Conservation (phyloP, 78 protist genomes). For the Tieghemostelium lacteum region DNA sequence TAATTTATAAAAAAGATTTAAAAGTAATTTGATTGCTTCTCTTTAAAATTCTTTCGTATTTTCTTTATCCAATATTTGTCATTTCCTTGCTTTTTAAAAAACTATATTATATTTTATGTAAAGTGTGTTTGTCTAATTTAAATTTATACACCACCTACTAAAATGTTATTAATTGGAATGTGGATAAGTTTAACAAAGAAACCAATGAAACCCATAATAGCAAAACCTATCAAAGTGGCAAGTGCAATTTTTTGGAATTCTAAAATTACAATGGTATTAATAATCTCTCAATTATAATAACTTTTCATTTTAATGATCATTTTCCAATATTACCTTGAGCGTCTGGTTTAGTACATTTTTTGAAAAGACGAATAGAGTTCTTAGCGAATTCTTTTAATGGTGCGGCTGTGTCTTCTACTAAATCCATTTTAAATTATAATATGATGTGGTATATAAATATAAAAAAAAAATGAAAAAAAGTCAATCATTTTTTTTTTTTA, state of each 20-base stretch:
- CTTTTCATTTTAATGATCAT: no score
- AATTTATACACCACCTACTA: conserved; percentile 84
- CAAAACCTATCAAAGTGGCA: conserved; percentile 93
- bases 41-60: no score
- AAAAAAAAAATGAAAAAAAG: no score
- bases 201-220: conserved; percentile 96
- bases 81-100: neutral
- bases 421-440: conserved; percentile 34
- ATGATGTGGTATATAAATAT: no score
- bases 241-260: conserved; percentile 93
- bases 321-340: conserved; percentile 80
- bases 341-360: conserved; percentile 84
- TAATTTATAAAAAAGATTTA: no score
- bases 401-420: conserved; percentile 55
- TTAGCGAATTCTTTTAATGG: conserved; percentile 84
- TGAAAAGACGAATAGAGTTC: conserved; percentile 82
- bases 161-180: conserved; percentile 97
- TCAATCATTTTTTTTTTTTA: no score
- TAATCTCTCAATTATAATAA: neutral
- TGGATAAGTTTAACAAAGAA: conserved; percentile 95
- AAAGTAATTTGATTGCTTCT: no score
- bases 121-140: neutral
- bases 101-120: neutral
- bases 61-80: no score
- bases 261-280: conserved; percentile 14